Evolutionary conservation across 306 rosid species (phyloP).

Genomic region (Canavalia gladiata): DNA sequence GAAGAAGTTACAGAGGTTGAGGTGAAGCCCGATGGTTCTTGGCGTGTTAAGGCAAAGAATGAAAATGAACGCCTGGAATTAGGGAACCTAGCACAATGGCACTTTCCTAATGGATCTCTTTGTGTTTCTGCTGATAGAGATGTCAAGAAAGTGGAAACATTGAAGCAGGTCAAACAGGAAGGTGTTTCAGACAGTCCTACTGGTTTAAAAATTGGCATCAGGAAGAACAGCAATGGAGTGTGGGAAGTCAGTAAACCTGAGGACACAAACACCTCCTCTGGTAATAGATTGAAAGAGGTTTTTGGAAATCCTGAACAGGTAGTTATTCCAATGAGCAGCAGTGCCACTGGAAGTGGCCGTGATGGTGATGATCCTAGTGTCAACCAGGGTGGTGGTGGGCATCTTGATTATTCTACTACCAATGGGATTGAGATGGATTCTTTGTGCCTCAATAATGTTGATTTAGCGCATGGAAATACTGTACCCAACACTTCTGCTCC

Average conservation of each 20-base stretch:
- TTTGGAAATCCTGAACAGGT: conserved; percentile 74
- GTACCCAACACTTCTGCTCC: conserved; percentile 68
- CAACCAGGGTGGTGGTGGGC: conserved; percentile 83
- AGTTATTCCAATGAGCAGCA: conserved; percentile 96
- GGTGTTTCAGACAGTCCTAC: conserved; percentile 83
- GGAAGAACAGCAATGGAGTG: conserved; percentile 79
- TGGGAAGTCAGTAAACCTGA: conserved; percentile 94
- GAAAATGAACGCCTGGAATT: conserved; percentile 86
- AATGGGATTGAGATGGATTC: conserved; percentile 91
- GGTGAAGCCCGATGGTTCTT: conserved; percentile 96
- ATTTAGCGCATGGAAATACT: conserved; percentile 70
- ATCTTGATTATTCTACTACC: conserved; percentile 69
- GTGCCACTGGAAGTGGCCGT: conserved; percentile 89
- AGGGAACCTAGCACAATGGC: conserved; percentile 83
- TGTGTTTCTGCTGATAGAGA: conserved; percentile 59
- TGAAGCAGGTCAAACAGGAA: conserved; percentile 88
- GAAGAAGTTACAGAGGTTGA: conserved; percentile 96
- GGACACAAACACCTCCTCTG: conserved; percentile 72
- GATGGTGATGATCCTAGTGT: conserved; percentile 99
- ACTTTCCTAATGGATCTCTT: conserved; percentile 71
- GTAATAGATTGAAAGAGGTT: conserved; percentile 67
- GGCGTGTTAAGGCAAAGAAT: conserved; percentile 91
- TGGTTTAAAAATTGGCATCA: conserved; percentile 88
- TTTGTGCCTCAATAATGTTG: conserved; percentile 64
- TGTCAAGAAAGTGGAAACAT: conserved; percentile 61